Evolutionary conservation across 768 basidiomycete species (phyloP), one percentile per base, ranked within the genome.

Genomic region (Butyriboletus loyo): DNA sequence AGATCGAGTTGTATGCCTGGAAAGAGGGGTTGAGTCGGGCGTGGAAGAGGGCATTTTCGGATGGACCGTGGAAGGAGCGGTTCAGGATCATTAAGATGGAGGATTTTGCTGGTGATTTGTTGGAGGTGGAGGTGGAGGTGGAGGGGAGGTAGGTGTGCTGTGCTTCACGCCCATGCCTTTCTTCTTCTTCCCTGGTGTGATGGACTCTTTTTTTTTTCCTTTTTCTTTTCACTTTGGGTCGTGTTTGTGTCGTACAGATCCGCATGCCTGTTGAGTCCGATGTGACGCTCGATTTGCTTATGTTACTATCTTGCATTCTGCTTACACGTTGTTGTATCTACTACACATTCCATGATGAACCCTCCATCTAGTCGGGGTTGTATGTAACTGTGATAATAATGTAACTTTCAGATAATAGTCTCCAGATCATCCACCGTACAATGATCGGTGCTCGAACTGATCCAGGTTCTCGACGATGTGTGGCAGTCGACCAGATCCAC

Each of bases 1-100:
- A 77, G 51, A 92, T 98, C n/a, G 95, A 98, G 72, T 65, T 98
- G 62, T 94, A 92, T 71, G 89, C 90, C 1, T 98, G 93, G 87
- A 87, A 89, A 64, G 84, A 86, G 42, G 87, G 89, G 2, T 67
- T 92, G 54, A 92, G 91, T 66, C 78, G 82, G 22, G 77, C 85
- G 21, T 94, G 89, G 90, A 81, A 75, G 68, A 75, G 81, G 45
- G 82, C 86, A 67, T 89, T 89, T 69, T 85, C 86, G 1, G 77
- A 77, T 28, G 75, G 73, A 4, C 67, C 56, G 71, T 66, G 62
- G 60, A 66, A 60, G 48, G 71, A 73, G 31, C 63, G 60, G 63
- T 86, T 86, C 61, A 73, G 71, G 47, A 75, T 87, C 22, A 75
- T 87, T 57, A 79, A 75, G 46, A 78, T 87, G 78, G 85, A 87